A percentile compares a stretch with the other conserved stretches of the same genome.
Evolutionary conservation across 306 rosid genomes (phyloP).

Genomic region (Cercis canadensis): DNA sequence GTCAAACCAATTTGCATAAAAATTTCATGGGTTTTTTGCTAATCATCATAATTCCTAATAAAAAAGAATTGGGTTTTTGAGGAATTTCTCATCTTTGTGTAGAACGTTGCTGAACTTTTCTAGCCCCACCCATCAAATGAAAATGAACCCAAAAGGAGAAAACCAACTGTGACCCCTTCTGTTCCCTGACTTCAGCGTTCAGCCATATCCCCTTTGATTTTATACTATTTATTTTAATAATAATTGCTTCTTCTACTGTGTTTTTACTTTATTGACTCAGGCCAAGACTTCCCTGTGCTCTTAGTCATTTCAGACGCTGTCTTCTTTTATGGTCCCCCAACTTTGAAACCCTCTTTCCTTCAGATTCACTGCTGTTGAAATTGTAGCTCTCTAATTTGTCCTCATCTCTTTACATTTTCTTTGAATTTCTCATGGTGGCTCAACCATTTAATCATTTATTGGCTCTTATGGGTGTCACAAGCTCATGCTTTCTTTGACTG

Average conservation of each 20-base stretch:
- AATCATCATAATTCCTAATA: neutral
- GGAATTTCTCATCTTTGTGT: neutral
- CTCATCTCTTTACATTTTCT: neutral
- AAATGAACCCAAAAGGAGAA: too few relatives aligned
- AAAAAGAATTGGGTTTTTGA: too few relatives aligned
- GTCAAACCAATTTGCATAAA: neutral
- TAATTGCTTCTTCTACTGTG: neutral
- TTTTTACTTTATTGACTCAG: conserved; percentile 32
- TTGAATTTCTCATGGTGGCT: neutral
- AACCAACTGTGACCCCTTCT: too few relatives aligned
- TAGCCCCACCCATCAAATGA: too few relatives aligned
- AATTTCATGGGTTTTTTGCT: too few relatives aligned
- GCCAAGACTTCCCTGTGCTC: conserved; percentile 7
- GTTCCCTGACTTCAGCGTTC: neutral
- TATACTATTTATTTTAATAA: neutral
- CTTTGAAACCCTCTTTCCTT: neutral
- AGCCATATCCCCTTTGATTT: conserved; percentile 3
- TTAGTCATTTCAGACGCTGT: neutral
- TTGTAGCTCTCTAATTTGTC: conserved; percentile 22
- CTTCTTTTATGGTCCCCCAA: conserved; percentile 13
- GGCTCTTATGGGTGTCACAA: conserved; percentile 18
- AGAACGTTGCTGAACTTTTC: neutral
- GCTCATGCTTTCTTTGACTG: neutral
- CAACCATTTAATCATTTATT: neutral
- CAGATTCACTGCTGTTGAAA: conserved; percentile 2